phyloP scores from a whole-genome alignment of 1,284 basidiomycete species.

The Coniophora puteana region DNA sequence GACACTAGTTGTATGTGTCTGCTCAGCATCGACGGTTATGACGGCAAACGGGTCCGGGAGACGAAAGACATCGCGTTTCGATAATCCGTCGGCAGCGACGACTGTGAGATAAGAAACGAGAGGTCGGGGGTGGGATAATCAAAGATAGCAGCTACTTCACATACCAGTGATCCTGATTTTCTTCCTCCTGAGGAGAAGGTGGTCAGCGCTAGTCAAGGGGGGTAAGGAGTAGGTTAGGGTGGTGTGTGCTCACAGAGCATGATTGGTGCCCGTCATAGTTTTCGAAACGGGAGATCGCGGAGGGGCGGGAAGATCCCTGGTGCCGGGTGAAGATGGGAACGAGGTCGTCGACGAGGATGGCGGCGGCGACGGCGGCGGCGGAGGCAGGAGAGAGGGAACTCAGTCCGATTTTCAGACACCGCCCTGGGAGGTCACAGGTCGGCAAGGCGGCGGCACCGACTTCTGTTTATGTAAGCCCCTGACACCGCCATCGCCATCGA shows the following conservation, averaged over 20 bases:
- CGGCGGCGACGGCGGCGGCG: conserved; percentile 18
- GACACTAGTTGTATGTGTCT: conserved; percentile 89
- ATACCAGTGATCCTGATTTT: conserved; percentile 60
- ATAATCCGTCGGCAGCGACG: conserved; percentile 85
- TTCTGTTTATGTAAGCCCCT: background rate
- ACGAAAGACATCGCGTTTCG: conserved; percentile 88
- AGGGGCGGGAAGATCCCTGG: no score
- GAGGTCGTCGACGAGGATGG: no score
- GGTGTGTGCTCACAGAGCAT: conserved; percentile 22
- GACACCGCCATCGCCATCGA: background rate
- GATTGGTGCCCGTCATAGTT: no score
- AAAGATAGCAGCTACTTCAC: conserved; percentile 8
- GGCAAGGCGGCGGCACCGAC: conserved; percentile 13
- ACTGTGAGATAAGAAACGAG: conserved; percentile 44
- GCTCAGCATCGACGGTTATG: conserved; percentile 91
- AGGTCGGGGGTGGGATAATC: background rate
- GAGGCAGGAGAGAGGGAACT: conserved; percentile 8
- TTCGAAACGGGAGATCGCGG: no score
- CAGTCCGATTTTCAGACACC: conserved; percentile 27
- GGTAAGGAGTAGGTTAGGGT: no score
- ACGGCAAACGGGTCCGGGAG: conserved; percentile 94
- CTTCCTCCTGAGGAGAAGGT: conserved; percentile 38
- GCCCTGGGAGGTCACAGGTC: conserved; percentile 9
- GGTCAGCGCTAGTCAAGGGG: conserved; percentile 5
- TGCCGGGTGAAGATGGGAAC: no score